Base-by-base conservation (phyloP, 2,329 filamentous ascomycete genomes). In the Epichloe elymi region DNA sequence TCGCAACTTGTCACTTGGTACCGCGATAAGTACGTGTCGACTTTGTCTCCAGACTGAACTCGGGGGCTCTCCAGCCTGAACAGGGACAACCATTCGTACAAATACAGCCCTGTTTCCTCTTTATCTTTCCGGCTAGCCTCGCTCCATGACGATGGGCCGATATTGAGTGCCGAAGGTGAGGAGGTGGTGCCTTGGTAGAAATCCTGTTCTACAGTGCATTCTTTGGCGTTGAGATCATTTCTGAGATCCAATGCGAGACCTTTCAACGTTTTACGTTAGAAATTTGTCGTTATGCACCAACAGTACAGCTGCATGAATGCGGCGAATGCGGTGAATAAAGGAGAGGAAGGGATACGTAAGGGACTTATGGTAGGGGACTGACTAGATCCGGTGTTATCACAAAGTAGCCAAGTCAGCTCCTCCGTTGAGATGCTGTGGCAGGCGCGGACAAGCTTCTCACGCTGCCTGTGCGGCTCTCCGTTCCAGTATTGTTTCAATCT, bases 31-130 rank as follows among this genome's bases (percentile, higher is more conserved):
- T 83, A 86, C 0, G 78, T 69, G 64, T 91, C 83, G 35, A 88
- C 74, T 5, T 61, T 62, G 63, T 90, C 85, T 10, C 61, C 63
- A 3, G 67, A 63, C 11, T 65, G 59, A 17, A 90, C 62, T 23
- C 86, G 74, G n/a, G 83, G 79, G 51, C 85, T 88, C 10, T 72
- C 67, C 0, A 89, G 71, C 11, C 76, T 74, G 5, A 83, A 63
- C n/a, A 94, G 67, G 2, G 82, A 82, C 1, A 91, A 61, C 82
- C 85, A 93, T 66, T 93, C 87, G 56, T 89, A 81, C 12, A 84
- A 61, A 17, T 83, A 80, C 0, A 75, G 72, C 1, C 78, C 76
- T 54, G 74, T 75, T 20, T 88, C 80, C 52, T 85, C 80, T 37
- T 86, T 70, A 7, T 77, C 74, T 41, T 71, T 67, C 48, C 67